phyloP scores from a whole-genome alignment of 257 asterid genomes.

The Solanum dulcamara region DNA sequence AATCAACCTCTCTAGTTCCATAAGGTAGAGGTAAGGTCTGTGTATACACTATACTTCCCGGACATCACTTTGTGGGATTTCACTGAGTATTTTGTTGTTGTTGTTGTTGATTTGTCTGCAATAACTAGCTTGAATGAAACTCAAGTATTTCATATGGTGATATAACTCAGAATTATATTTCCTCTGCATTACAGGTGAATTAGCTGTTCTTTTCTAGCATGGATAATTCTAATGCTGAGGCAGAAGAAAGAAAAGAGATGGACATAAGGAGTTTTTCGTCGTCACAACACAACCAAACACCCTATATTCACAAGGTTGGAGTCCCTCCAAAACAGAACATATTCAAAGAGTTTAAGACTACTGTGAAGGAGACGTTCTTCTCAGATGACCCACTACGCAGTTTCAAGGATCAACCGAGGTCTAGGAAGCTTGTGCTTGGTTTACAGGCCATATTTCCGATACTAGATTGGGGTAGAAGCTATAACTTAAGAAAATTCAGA shows the following conservation, averaged over 20 bases:
- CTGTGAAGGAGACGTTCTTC: conserved; percentile 13
- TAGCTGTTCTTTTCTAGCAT: conserved; percentile 2
- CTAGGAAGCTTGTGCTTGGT: conserved; percentile 11
- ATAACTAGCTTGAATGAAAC: background rate
- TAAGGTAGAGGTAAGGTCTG: background rate
- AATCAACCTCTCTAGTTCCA: background rate
- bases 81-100: background rate
- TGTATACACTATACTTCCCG: rapidly evolving
- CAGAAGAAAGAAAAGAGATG: conserved; percentile 23
- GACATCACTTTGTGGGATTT: too few relatives aligned
- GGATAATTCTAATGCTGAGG: conserved; percentile 14
- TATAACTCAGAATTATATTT: background rate
- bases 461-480: conserved; percentile 63
- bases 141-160: background rate
- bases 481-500: conserved; percentile 35
- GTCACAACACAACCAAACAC: conserved; percentile 7
- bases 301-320: conserved; percentile 12
- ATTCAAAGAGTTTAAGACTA: background rate
- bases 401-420: conserved; percentile 11
- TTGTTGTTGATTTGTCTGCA: background rate
- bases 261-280: conserved; percentile 25
- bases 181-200: conserved; percentile 1
- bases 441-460: conserved; percentile 39
- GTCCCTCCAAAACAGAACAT: conserved; percentile 1
- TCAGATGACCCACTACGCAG: conserved; percentile 12